These are phyloP conservation scores for Salvia rosmarinus DNA, from an alignment of 257 asterid genomes.

Conservation along the genomic window DNA sequence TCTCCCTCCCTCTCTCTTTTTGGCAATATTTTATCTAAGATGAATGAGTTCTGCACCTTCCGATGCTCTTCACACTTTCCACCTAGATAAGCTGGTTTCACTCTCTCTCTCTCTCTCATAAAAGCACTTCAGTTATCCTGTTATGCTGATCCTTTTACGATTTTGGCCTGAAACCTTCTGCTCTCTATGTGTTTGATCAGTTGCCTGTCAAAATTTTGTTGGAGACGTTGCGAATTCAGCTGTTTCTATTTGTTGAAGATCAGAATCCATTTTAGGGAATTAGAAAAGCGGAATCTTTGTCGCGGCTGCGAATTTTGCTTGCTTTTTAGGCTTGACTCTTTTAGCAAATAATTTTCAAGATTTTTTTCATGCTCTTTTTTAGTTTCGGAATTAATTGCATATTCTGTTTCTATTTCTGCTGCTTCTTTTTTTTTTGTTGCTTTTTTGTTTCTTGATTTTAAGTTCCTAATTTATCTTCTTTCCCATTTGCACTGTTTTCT, in stretches of 20 bases:
- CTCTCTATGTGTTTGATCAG: conserved; percentile 24
- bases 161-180: not conserved
- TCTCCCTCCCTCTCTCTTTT: not conserved
- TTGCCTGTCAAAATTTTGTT: conserved; percentile 16
- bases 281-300: not conserved
- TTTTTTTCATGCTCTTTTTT: not conserved
- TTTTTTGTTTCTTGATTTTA: not conserved
- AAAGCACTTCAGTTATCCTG: not conserved
- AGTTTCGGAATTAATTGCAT: not conserved
- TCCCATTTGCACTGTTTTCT: not conserved
- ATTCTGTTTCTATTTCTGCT: not conserved
- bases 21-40: not conserved
- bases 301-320: not conserved
- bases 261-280: not conserved
- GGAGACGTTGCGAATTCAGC: not conserved
- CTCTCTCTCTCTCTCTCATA: not conserved
- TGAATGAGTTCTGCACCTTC: not conserved
- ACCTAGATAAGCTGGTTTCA: conserved; percentile 22
- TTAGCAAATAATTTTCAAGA: too few relatives aligned
- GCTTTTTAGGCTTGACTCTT: not conserved
- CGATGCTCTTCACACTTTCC: not conserved
- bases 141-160: not conserved
- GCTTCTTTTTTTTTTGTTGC: not conserved
- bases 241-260: not conserved
- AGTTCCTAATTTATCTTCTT: not conserved